Percentiles rank a stretch among this genome's conserved stretches.
Evolutionary conservation across 192 early-diverging fungal species (phyloP).

Genomic region (Entomortierella beljakovae): DNA sequence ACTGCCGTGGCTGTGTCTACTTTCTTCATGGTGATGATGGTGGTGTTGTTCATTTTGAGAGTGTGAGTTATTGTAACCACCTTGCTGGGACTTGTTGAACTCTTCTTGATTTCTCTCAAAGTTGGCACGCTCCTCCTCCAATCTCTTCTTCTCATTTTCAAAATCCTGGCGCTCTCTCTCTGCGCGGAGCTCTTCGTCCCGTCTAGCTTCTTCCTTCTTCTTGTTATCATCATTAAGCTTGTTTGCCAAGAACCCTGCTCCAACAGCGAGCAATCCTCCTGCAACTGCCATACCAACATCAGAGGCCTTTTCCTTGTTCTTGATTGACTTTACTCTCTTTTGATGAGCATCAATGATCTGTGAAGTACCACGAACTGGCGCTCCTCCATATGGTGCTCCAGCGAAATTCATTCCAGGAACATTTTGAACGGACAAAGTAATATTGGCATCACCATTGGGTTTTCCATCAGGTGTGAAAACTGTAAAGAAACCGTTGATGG

Average conservation of each 20-base stretch:
- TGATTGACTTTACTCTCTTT: constrained; percentile 54
- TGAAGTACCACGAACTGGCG: constrained; percentile 44
- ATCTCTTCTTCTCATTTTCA: constrained; percentile 26
- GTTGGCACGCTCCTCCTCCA: constrained; percentile 22
- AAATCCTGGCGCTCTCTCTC: constrained; percentile 11
- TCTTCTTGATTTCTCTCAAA: constrained; percentile 31
- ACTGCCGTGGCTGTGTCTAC: not conserved
- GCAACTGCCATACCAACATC: constrained; percentile 54
- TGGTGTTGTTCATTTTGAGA: constrained; percentile 1
- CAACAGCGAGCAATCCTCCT: constrained; percentile 57
- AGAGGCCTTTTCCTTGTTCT: constrained; percentile 52
- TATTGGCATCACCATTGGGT: constrained; percentile 46
- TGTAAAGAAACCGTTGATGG: constrained; percentile 57
- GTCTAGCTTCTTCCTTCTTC: constrained; percentile 30
- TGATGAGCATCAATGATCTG: constrained; percentile 54
- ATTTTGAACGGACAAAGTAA: constrained; percentile 53
- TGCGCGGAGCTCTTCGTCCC: constrained; percentile 8
- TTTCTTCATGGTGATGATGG: constrained; percentile 9
- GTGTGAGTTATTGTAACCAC: not conserved
- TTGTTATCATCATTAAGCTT: constrained; percentile 51
- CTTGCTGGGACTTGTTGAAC: constrained; percentile 3
- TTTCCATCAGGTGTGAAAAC: constrained; percentile 56
- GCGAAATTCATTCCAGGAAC: constrained; percentile 48
- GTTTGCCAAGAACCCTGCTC: constrained; percentile 58
- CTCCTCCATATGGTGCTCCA: no score